phyloP scores from a whole-genome alignment of 2,329 filamentous ascomycete genomes.

The Aureobasidium sp. region DNA sequence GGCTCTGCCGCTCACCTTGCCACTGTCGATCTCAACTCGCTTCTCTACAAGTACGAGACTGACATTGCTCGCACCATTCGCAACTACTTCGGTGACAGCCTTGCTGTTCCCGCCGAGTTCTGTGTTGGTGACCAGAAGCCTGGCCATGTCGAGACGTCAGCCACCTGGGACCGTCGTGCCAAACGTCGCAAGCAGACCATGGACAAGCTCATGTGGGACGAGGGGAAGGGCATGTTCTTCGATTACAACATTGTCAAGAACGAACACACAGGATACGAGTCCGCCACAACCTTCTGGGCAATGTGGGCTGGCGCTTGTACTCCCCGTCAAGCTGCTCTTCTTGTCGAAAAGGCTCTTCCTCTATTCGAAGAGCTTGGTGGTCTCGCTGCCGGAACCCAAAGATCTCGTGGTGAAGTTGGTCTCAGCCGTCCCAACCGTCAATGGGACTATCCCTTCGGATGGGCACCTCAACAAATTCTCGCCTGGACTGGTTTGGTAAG shows the following conservation, averaged over 20 bases:
- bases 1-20: conserved; percentile 79
- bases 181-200: conserved; percentile 76
- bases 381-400: conserved; percentile 78
- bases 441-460: conserved; percentile 97
- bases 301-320: conserved; percentile 90
- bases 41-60: conserved; percentile 93
- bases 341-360: conserved; percentile 75
- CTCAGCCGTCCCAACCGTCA: conserved; percentile 86
- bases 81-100: conserved; percentile 70
- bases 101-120: conserved; percentile 77
- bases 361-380: conserved; percentile 84
- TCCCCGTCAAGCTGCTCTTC: conserved; percentile 72
- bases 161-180: conserved; percentile 82
- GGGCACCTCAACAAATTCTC: conserved; percentile 97
- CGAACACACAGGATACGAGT: conserved; percentile 76
- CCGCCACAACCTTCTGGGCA: conserved; percentile 90
- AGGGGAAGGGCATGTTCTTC: conserved; percentile 90
- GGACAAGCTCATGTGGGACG: conserved; percentile 91
- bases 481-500: conserved; percentile 89
- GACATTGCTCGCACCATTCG: conserved; percentile 86
- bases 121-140: conserved; percentile 56
- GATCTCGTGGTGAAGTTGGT: conserved; percentile 72
- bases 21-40: conserved; percentile 88
- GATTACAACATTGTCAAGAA: conserved; percentile 87
- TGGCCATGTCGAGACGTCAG: conserved; percentile 69